Evolutionary conservation across 176 grass and related monocot species (phyloP), one percentile per base, ranked within the genome.

Genomic region (Lolium perenne): DNA sequence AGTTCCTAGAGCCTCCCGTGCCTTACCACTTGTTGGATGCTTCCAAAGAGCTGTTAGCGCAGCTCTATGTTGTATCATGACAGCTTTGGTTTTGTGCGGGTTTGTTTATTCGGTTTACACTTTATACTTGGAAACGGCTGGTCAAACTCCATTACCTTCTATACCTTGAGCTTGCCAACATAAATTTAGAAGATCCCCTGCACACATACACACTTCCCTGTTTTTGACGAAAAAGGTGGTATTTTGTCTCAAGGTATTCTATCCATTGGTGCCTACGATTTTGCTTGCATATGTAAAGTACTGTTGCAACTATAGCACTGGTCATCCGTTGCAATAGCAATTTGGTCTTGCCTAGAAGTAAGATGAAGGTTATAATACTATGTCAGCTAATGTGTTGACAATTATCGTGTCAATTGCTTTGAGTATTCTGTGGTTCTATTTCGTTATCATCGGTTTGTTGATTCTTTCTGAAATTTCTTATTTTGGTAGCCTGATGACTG

Each of bases 81-180:
- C 46, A 89, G 76, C 63, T 54, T 76, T 89, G 53, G 22, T 43
- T 46, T 57, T 80, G 22, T n/a, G 25, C n/a, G 38, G 59, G 47
- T 58, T 85, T 55, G 3, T 80, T 65, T 85, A 74, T 74, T 89
- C 48, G 6, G 69, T 66, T 74, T 80, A 13, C 61, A 0, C 50
- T 53, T 53, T 53, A 53, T 4, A 14, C 12, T 11, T 83, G 26
- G 14, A 80, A 83, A 85, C 77, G 80, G 82, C 76, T 75, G 21
- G 82, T 85, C 87, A 89, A 85, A 59, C 47, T 74, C 32, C 87
- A 84, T 72, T 56, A 66, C 68, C 68, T 56, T 74, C 20, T 8
- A 14, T 40, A 2, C 35, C 67, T 25, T 66, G 56, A 22, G 55
- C 66, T 29, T 84, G 32, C 66, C 65, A 62, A n/a, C 50, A 50